phyloP scores from a whole-genome alignment of 331 rosid species.

The Malus hybrid region DNA sequence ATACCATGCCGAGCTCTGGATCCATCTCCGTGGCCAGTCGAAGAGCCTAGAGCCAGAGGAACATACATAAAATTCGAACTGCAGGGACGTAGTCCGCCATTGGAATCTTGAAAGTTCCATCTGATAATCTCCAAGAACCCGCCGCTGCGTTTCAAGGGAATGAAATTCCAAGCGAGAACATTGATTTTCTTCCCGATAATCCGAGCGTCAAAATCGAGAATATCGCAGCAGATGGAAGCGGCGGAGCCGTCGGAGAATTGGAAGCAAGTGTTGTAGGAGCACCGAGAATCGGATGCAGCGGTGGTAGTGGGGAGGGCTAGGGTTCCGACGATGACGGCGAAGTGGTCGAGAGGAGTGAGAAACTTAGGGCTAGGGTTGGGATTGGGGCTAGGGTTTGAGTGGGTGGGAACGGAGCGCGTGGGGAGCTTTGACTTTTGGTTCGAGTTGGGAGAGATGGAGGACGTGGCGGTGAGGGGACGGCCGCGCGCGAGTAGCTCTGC shows the following conservation, averaged over 20 bases:
- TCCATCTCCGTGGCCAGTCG: neutral
- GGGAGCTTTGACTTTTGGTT: conserved; percentile 8
- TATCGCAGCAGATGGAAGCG: conserved; percentile 66
- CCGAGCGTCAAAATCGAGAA: conserved; percentile 39
- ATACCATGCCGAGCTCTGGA: conserved; percentile 32
- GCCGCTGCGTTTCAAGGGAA: conserved; percentile 37
- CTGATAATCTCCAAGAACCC: conserved; percentile 74
- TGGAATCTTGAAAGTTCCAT: conserved; percentile 43
- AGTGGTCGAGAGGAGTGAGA: conserved; percentile 37
- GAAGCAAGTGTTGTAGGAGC: conserved; percentile 53
- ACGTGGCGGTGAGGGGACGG: conserved; percentile 51
- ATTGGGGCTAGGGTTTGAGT: conserved; percentile 8
- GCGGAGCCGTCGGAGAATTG: conserved; percentile 64
- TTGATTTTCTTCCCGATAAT: conserved; percentile 38
- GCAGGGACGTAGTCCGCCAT: conserved; percentile 1
- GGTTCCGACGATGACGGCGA: conserved; percentile 53
- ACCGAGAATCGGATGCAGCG: conserved; percentile 5
- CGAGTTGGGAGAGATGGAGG: conserved; percentile 1
- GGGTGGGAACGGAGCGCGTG: neutral
- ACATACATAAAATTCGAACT: conserved; percentile 13
- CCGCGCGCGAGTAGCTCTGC: conserved; percentile 36
- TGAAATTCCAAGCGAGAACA: conserved; percentile 69
- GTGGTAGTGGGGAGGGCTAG: conserved; percentile 36
- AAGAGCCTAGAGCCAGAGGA: conserved; percentile 21
- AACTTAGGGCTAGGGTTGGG: conserved; percentile 21